A percentile compares a stretch with the other conserved stretches of the same genome.
phyloP scores from a whole-genome alignment of 2,329 filamentous ascomycete species.

The Claviceps monticola region DNA sequence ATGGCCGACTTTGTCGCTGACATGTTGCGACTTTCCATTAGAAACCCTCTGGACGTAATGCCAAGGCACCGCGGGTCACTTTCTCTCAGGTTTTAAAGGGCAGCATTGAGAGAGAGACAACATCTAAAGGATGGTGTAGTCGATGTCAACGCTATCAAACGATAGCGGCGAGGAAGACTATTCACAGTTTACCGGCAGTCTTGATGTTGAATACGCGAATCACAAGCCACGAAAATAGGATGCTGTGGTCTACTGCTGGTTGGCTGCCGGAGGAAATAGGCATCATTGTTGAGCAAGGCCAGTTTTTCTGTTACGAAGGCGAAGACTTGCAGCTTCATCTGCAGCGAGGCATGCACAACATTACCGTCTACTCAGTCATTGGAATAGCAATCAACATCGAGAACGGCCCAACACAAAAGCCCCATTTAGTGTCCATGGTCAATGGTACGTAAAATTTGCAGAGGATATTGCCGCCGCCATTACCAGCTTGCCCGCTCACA shows the following conservation, averaged over 20 bases:
- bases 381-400: constrained; percentile 86
- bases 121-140: constrained; percentile 85
- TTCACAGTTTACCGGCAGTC: constrained; percentile 71
- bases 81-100: constrained; percentile 90
- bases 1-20: neutral
- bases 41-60: constrained; percentile 34
- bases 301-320: constrained; percentile 90
- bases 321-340: constrained; percentile 73
- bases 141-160: constrained; percentile 84
- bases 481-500: constrained; percentile 2
- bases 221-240: constrained; percentile 55
- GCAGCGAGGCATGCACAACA: constrained; percentile 63
- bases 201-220: constrained; percentile 78
- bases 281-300: constrained; percentile 77
- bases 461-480: neutral
- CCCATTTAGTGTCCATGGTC: constrained; percentile 81
- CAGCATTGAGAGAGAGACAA: constrained; percentile 79
- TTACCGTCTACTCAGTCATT: constrained; percentile 82
- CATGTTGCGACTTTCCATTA: constrained; percentile 11
- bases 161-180: constrained; percentile 69
- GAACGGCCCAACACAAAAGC: constrained; percentile 68
- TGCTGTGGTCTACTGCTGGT: constrained; percentile 76
- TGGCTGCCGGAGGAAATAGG: constrained; percentile 94
- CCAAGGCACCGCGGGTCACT: constrained; percentile 41
- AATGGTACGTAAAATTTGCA: constrained; percentile 44